A percentile compares a stretch with the other conserved stretches of the same genome.
These are phyloP conservation scores for Themeda triandra DNA, from an alignment of 176 grass and related monocot genomes.

Conservation along the genomic window DNA sequence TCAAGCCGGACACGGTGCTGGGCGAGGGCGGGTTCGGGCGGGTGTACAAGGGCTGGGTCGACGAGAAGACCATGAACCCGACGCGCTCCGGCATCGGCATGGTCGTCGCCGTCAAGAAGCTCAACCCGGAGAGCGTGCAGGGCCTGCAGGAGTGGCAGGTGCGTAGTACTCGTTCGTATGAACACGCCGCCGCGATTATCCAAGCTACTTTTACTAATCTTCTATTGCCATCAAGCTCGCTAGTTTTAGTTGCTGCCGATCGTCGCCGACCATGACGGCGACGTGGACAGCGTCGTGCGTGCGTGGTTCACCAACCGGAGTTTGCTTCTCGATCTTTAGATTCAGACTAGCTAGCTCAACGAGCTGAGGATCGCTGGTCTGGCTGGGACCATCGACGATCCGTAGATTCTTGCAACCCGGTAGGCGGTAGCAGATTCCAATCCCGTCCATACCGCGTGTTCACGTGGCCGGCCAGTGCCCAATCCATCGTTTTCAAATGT, in stretches of 20 bases:
- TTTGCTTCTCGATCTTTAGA: neutral
- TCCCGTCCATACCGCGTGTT: constrained; percentile 21
- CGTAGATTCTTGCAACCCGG: no score
- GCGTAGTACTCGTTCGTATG: neutral
- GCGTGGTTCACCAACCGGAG: neutral
- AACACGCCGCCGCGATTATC: no score
- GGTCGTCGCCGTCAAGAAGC: constrained; percentile 76
- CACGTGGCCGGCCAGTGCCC: constrained; percentile 33
- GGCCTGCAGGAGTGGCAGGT: constrained; percentile 85
- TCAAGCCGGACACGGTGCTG: constrained; percentile 53
- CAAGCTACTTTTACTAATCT: neutral
- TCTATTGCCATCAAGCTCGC: neutral
- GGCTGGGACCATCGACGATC: neutral
- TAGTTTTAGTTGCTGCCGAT: neutral
- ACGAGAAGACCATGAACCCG: constrained; percentile 64
- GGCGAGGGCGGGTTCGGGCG: constrained; percentile 84
- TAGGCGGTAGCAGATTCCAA: neutral
- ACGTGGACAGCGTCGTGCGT: neutral
- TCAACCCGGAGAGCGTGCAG: constrained; percentile 74
- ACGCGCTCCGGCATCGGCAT: constrained; percentile 51
- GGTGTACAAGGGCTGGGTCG: constrained; percentile 84
- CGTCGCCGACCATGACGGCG: neutral
- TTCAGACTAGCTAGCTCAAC: neutral
- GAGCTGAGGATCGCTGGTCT: neutral
- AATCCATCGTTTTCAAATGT: constrained; percentile 23